A percentile compares a stretch with the other conserved stretches of the same genome.
phyloP scores from a whole-genome alignment of 768 basidiomycete genomes.

The Tricholoma matsutake region DNA sequence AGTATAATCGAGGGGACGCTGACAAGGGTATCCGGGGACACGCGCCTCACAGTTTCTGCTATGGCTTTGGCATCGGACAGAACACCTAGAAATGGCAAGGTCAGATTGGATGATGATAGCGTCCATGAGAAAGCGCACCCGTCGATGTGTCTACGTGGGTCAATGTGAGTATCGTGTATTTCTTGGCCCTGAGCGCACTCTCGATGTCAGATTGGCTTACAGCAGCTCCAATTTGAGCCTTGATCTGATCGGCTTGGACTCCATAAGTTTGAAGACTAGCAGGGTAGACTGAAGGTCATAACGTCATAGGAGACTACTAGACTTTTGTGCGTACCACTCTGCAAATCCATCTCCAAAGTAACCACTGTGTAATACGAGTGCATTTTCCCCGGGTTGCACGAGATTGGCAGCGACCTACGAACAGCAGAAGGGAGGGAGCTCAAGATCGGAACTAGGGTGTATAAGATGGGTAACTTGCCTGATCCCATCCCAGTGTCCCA shows the following conservation, averaged over 20 bases:
- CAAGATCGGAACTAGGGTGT: background rate
- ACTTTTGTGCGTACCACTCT: conserved; percentile 69
- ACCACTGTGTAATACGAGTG: conserved; percentile 82
- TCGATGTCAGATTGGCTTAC: conserved; percentile 61
- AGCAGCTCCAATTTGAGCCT: conserved; percentile 77
- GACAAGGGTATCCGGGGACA: conserved; percentile 86
- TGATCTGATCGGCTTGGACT: conserved; percentile 80
- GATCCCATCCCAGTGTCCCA: conserved; percentile 97
- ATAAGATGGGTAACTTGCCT: conserved; percentile 41
- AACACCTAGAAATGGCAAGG: conserved; percentile 50
- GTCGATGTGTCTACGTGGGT: conserved; percentile 96
- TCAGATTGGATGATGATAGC: background rate
- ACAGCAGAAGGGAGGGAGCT: background rate
- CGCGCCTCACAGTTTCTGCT: conserved; percentile 62
- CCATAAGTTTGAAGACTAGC: conserved; percentile 82
- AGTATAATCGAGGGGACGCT: conserved; percentile 7
- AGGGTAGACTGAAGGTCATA: background rate
- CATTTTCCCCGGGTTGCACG: conserved; percentile 75
- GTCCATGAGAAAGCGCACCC: conserved; percentile 34
- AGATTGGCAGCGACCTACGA: conserved; percentile 86
- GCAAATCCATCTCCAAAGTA: conserved; percentile 93
- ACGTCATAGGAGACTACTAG: no score
- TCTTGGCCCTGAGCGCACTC: conserved; percentile 67
- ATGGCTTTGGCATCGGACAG: conserved; percentile 81
- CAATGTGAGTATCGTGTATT: conserved; percentile 87